Base-by-base conservation (phyloP, 768 basidiomycete species). In the Phlebiopsis flavidoalba region DNA sequence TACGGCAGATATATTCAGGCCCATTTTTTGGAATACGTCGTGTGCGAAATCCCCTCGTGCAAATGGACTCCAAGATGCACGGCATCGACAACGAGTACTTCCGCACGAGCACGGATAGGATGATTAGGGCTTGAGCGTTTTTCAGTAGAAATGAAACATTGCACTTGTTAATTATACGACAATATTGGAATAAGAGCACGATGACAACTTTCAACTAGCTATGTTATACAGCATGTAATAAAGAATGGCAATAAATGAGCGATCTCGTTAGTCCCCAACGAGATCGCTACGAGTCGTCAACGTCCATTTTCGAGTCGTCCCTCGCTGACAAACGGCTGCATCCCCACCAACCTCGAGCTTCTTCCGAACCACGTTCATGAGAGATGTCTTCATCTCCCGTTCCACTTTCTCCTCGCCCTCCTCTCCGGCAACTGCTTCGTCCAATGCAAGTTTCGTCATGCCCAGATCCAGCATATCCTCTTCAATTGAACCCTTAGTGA, bases 61-160 rank as follows among this genome's bases (percentile, higher is more conserved):
- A 78, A 51, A 89, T 94, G 85, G 91, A 97, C 72, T 93, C 91
- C 12, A 78, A 80, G 66, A 86, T 86, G 64, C 81, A 83, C 51
- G 96, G 96, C 22, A 84, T 98, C 53, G 96, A 98, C 72, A 98
- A 95, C 69, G 93, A 96, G 70, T 88, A 91, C 70, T 95, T 95
- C 64, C 84, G 94, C 51, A 77, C 83, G 5, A 91, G 88, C 62
- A 80, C 88, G 11, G 93, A 95, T 74, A 83, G 89, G 52, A 72
- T 93, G 57, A 74, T 95, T 49, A 79, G 88, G 68, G 88, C 12
- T 65, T 83, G 19, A 77, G 80, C 24, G 70, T 78, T 54, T 83
- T 81, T 66, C 66, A 71, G 58, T 71, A 64, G 45, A 15, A 50
- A 24, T 14, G 21, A 36, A 31, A 21, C 2, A 35, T 48, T 53